These are phyloP conservation scores for Pichia inconspicua DNA, from an alignment of 1,139 yeast species.

Conservation along the genomic window DNA sequence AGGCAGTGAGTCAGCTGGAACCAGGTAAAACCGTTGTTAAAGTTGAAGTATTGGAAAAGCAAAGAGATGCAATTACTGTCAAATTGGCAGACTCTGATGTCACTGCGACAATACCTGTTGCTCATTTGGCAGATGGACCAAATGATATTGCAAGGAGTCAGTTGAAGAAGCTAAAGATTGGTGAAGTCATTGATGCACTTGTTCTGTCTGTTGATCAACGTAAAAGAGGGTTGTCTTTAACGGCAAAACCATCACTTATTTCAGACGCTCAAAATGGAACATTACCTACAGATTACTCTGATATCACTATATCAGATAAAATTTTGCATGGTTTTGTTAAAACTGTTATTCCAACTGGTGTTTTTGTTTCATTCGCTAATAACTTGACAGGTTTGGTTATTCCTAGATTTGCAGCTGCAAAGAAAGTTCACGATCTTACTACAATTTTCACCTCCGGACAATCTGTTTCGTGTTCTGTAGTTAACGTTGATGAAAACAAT, in stretches of 20 bases:
- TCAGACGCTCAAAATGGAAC: constrained; percentile 48
- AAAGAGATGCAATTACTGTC: constrained; percentile 63
- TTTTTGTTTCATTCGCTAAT: constrained; percentile 78
- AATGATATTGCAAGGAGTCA: constrained; percentile 63
- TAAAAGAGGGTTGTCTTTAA: constrained; percentile 50
- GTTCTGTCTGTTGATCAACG: constrained; percentile 63
- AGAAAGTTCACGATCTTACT: constrained; percentile 48
- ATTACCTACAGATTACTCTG: constrained; percentile 55
- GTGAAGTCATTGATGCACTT: constrained; percentile 51
- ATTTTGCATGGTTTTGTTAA: constrained; percentile 65
- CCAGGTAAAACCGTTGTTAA: constrained; percentile 58
- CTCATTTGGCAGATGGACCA: constrained; percentile 72
- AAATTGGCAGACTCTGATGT: constrained; percentile 50
- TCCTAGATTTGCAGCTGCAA: constrained; percentile 62
- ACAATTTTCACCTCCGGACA: constrained; percentile 51
- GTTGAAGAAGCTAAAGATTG: constrained; percentile 51
- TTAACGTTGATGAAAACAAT: constrained; percentile 59
- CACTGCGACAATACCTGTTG: constrained; percentile 65
- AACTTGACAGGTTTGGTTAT: constrained; percentile 76
- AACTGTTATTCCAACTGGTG: constrained; percentile 69
- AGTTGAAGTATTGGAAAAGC: constrained; percentile 66
- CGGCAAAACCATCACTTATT: constrained; percentile 62
- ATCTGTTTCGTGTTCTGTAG: constrained; percentile 58
- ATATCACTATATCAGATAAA: constrained; percentile 44
- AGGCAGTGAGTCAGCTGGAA: constrained; percentile 39